phyloP scores from a whole-genome alignment of 2,329 filamentous ascomycete genomes.

The Pseudogymnoascus sp. region DNA sequence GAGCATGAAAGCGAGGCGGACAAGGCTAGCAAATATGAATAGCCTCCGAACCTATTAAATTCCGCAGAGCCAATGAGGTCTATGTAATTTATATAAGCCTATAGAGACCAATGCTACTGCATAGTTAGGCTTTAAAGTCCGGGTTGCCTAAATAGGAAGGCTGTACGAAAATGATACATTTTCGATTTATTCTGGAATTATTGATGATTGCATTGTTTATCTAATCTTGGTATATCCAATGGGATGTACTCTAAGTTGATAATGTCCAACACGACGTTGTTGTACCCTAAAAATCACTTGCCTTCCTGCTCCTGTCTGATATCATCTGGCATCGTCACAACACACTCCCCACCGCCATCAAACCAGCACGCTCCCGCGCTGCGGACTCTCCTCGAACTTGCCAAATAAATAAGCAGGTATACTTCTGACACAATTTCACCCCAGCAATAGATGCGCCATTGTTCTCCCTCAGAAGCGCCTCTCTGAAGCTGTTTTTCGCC shows the following conservation, averaged over 20 bases:
- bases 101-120: background rate
- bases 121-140: background rate
- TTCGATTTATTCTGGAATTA: background rate
- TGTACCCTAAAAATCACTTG: background rate
- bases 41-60: background rate
- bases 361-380: constrained; percentile 56
- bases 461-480: constrained; percentile 8
- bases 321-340: constrained; percentile 47
- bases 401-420: constrained; percentile 67
- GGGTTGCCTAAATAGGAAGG: background rate
- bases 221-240: background rate
- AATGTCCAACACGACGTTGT: background rate
- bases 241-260: background rate
- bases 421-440: constrained; percentile 64
- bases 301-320: background rate
- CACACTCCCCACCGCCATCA: constrained; percentile 49
- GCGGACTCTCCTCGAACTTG: constrained; percentile 56
- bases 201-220: background rate
- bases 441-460: constrained; percentile 62
- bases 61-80: background rate
- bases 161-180: background rate
- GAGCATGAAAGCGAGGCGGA: background rate
- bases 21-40: background rate
- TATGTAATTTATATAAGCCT: background rate
- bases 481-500: background rate